Conservation (phyloP, 1,139 yeast genomes). For the Sugiyamaella castrensis region DNA sequence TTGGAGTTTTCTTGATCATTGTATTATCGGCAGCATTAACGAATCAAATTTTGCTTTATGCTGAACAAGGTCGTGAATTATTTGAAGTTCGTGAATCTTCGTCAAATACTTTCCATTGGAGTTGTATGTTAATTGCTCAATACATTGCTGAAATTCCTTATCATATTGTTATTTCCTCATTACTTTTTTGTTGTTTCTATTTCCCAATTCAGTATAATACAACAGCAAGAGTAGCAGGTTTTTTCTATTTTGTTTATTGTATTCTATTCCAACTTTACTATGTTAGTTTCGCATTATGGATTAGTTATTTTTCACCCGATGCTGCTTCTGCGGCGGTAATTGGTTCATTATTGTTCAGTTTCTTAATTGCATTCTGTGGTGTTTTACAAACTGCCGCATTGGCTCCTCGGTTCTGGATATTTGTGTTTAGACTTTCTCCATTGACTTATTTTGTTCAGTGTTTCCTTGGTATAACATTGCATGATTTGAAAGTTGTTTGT, state of each 20-base stretch:
- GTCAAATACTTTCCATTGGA: slow-evolving; percentile 64
- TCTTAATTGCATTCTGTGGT: slow-evolving; percentile 57
- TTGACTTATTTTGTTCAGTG: slow-evolving; percentile 54
- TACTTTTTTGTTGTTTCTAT: slow-evolving; percentile 36
- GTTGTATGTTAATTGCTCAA: slow-evolving; percentile 43
- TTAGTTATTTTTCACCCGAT: slow-evolving; percentile 46
- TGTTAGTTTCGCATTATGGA: slow-evolving; percentile 46
- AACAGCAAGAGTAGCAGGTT: slow-evolving; percentile 44
- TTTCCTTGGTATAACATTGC: slow-evolving; percentile 46
- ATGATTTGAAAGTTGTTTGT: slow-evolving; percentile 46
- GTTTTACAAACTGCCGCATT: slow-evolving; percentile 47
- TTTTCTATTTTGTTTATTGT: slow-evolving; percentile 45
- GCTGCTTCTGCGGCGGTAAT: slow-evolving; percentile 50
- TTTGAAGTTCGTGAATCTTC: slow-evolving; percentile 62
- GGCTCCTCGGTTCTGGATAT: slow-evolving; percentile 58
- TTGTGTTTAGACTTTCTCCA: slow-evolving; percentile 56
- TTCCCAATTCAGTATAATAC: slow-evolving; percentile 44
- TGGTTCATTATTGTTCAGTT: slow-evolving; percentile 47
- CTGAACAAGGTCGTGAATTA: slow-evolving; percentile 46
- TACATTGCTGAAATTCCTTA: slow-evolving; percentile 43
- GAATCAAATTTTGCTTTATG: slow-evolving; percentile 53
- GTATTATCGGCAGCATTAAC: slow-evolving; percentile 53
- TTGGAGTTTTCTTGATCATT: slow-evolving; percentile 53
- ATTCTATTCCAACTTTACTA: slow-evolving; percentile 46
- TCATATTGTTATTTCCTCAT: slow-evolving; percentile 37